These are phyloP conservation scores for Vinca major DNA, from an alignment of 305 asterid species.

Conservation along the genomic window DNA sequence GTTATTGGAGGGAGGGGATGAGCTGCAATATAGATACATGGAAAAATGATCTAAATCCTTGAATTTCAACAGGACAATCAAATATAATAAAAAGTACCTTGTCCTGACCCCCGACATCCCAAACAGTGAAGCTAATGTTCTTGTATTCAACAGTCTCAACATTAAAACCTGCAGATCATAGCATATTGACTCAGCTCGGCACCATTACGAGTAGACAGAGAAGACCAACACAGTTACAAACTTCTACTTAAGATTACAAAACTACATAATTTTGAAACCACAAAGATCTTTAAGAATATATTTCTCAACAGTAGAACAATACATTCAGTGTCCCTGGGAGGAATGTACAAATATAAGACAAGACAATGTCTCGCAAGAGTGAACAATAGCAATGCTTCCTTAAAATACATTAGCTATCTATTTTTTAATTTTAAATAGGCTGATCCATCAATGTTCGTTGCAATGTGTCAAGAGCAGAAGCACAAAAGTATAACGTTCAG, in stretches of 20 bases:
- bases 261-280: not conserved
- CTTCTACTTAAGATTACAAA: not conserved
- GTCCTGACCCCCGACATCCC: slow-evolving; percentile 36
- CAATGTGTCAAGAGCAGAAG: not conserved
- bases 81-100: slow-evolving; percentile 13
- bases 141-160: slow-evolving; percentile 29
- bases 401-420: not conserved
- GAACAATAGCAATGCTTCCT: not conserved
- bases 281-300: not conserved
- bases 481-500: no score
- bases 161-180: slow-evolving; percentile 19
- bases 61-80: not conserved
- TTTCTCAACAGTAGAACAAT: not conserved
- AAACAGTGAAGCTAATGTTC: slow-evolving; percentile 28
- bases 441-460: not conserved
- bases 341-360: not conserved
- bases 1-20: no score
- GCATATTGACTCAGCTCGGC: no score
- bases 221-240: not conserved
- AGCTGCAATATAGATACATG: no score
- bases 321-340: not conserved
- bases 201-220: not conserved
- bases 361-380: not conserved
- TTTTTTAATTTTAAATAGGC: not conserved
- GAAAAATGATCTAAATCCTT: not conserved